phyloP scores from a whole-genome alignment of 1,139 yeast genomes.

The Magnusiomyces clavatus region DNA sequence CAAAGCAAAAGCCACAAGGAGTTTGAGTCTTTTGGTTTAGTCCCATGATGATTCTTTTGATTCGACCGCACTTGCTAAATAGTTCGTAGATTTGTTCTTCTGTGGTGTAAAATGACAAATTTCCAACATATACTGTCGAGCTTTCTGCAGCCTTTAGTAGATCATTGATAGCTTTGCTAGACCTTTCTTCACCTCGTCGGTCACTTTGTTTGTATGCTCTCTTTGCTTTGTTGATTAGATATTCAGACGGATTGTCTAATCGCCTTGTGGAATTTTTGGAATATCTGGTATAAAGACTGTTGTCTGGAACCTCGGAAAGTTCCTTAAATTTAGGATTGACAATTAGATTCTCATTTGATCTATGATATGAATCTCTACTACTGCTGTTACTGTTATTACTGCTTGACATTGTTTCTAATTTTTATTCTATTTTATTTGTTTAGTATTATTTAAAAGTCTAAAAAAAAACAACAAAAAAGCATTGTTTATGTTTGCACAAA shows the following conservation, averaged over 20 bases:
- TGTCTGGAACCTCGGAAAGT: background rate
- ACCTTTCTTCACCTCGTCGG: background rate
- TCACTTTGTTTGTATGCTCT: background rate
- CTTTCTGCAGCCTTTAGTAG: constrained; percentile 57
- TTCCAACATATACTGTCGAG: constrained; percentile 81
- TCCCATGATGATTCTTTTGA: constrained; percentile 84
- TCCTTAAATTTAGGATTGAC: background rate
- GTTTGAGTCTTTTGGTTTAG: constrained; percentile 79
- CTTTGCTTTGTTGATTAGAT: constrained; percentile 66
- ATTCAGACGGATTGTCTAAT: constrained; percentile 70
- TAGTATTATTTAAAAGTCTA: background rate
- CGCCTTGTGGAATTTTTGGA: constrained; percentile 49
- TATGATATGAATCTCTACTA: too few species aligned
- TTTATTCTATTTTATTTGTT: background rate
- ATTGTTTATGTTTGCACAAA: too few species aligned
- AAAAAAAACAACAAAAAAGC: background rate
- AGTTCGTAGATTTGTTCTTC: constrained; percentile 90
- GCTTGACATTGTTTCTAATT: too few species aligned
- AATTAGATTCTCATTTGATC: background rate
- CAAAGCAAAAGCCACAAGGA: constrained; percentile 95
- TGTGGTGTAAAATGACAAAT: constrained; percentile 75
- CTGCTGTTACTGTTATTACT: too few species aligned
- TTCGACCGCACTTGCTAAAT: constrained; percentile 58
- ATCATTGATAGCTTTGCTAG: constrained; percentile 42
- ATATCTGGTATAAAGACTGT: constrained; percentile 14